Evolutionary conservation across 140 eudicot genomes (phyloP).

Genomic region (Erigeron philadelphicus): DNA sequence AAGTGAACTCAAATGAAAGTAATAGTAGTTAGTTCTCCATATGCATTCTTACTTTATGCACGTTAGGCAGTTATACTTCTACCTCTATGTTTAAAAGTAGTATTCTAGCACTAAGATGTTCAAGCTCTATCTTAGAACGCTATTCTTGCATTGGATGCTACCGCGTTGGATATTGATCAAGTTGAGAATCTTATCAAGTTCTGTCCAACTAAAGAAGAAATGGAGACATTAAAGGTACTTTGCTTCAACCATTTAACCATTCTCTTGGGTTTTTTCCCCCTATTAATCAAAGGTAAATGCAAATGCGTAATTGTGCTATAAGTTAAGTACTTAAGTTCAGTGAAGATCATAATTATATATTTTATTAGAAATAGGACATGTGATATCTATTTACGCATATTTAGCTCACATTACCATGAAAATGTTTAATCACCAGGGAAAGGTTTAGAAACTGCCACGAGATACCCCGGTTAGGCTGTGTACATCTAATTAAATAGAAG

Average conservation of each 20-base stretch:
- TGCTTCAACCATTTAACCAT: neutral
- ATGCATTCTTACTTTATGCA: neutral
- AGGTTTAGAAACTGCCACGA: no score
- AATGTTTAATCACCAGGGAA: no score
- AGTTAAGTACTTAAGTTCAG: neutral
- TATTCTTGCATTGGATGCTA: conserved; percentile 80
- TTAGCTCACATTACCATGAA: no score
- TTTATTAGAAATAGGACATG: neutral
- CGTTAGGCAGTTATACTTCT: neutral
- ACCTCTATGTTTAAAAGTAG: conserved; percentile 1
- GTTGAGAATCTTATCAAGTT: conserved; percentile 95
- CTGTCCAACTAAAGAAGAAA: conserved; percentile 97
- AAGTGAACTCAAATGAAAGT: no score
- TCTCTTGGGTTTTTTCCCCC: conserved; percentile 3
- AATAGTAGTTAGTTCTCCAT: conserved; percentile 5
- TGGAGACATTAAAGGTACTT: conserved; percentile 79
- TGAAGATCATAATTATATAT: conserved; percentile 6
- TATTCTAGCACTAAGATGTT: conserved; percentile 20
- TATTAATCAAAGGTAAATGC: neutral
- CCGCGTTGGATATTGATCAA: conserved; percentile 87
- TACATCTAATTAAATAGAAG: no score
- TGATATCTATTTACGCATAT: no score
- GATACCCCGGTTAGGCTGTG: no score
- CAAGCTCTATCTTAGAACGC: conserved; percentile 54
- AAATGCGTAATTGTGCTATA: neutral